Base-by-base conservation (phyloP, 2,329 filamentous ascomycete genomes). In the Stachybotrys echinatus region DNA sequence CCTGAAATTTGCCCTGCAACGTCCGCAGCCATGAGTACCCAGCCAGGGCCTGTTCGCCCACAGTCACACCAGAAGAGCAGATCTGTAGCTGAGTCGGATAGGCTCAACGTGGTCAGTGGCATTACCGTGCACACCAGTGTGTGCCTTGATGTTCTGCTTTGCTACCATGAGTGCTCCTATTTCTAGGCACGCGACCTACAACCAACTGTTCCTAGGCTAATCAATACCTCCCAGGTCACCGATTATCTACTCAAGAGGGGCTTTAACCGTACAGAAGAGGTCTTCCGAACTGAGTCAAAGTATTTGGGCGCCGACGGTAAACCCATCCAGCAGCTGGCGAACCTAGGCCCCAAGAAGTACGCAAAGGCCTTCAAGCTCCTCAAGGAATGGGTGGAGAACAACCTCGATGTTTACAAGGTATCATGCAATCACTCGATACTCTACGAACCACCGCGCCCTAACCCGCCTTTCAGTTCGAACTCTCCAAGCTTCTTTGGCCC, bases 231-330 rank as follows among this genome's bases (percentile, higher is more conserved):
- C 27, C 53, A 84, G 80, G 80, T 99, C 4, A 92, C 96, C 8
- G 94, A 99, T 60, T 99, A 99, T 67, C 77, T 99, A 1, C 83
- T 91, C 3, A 99, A 99, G 68, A 92, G 96, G 58, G 94, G 94
- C 0, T 99, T 96, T 69, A 91, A 85, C 48, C 81, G 88, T 21
- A 97, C 94, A 1, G 94, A 99, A 68, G 89, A 92, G 19, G 89
- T 94, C 65, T 88, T 99, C 48, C 84, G 94, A 42, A 87, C 90
- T 67, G 94, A 99, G 68, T 95, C 92, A 1, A 85, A 88, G 21
- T 85, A 91, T 58, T 79, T 94, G 40, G 89, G 92, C 50, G 79
- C 86, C 20, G 89, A 91, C 65, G 92, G 91, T 8, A 83, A 87
- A 51, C 89, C 90, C 2, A 80, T 92, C 31, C 78, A 84, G 45